A percentile compares a stretch with the other conserved stretches of the same genome.
Evolutionary conservation across 2,329 filamentous ascomycete genomes (phyloP).

Genomic region (Microcyclospora pomicola): DNA sequence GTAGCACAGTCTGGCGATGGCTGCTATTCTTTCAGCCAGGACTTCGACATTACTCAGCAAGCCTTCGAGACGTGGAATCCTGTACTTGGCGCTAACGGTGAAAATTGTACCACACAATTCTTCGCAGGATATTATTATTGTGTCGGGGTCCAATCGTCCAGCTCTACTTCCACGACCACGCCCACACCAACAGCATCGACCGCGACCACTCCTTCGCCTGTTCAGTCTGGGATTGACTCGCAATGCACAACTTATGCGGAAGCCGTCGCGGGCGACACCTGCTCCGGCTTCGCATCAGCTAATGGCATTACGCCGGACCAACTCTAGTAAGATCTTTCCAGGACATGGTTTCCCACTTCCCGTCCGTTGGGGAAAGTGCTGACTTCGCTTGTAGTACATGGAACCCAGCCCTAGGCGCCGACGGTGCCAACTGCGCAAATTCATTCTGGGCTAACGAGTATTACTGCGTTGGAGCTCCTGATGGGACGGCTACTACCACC

Average conservation of each 20-base stretch:
- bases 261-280: slow-evolving; percentile 5
- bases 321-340: slow-evolving; percentile 7
- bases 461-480: slow-evolving; percentile 5
- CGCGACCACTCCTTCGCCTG: not conserved
- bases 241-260: slow-evolving; percentile 8
- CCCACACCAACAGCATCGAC: not conserved
- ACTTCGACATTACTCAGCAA: too few species aligned
- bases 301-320: slow-evolving; percentile 10
- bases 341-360: too few species aligned
- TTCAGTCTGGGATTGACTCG: slow-evolving; percentile 5
- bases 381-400: slow-evolving; percentile 12
- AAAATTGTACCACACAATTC: slow-evolving; percentile 7
- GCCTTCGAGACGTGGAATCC: slow-evolving; percentile 4
- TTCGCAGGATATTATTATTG: slow-evolving; percentile 8
- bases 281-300: slow-evolving; percentile 4
- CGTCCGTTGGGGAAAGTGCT: too few species aligned
- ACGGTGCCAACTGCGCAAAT: slow-evolving; percentile 8
- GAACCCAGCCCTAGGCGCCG: slow-evolving; percentile 8
- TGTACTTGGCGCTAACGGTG: slow-evolving; percentile 6
- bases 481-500: not conserved
- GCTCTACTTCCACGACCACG: slow-evolving; percentile 5
- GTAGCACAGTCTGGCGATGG: too few species aligned
- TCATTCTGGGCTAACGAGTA: slow-evolving; percentile 6
- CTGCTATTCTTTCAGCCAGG: too few species aligned
- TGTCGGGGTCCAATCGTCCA: slow-evolving; percentile 2